Conservation (phyloP, 2,329 filamentous ascomycete genomes). For the Scedosporium dehoogii region DNA sequence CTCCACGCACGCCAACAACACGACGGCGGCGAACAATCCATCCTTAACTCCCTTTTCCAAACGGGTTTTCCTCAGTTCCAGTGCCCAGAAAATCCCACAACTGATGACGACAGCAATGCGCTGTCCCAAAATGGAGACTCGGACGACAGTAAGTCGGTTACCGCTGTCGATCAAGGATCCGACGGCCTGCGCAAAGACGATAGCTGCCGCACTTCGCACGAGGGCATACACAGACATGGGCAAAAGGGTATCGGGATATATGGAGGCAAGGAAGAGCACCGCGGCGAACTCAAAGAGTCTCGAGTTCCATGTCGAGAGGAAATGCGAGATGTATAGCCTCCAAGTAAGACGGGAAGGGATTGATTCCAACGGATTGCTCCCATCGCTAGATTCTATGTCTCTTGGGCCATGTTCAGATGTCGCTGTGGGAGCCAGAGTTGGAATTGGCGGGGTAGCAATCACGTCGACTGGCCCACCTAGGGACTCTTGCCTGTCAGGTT, state of each 20-base stretch:
- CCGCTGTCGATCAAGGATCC: slow-evolving; percentile 49
- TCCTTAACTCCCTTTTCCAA: slow-evolving; percentile 7
- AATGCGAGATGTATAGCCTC: slow-evolving; percentile 47
- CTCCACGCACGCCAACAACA: slow-evolving; percentile 55
- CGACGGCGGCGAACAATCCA: slow-evolving; percentile 24
- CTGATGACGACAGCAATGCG: slow-evolving; percentile 34
- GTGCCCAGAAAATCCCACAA: slow-evolving; percentile 33
- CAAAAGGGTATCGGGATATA: slow-evolving; percentile 49
- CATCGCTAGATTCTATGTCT: no score
- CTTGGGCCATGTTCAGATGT: no score
- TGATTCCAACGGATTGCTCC: not conserved
- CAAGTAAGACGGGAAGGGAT: slow-evolving; percentile 7
- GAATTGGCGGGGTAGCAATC: no score
- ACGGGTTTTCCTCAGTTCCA: slow-evolving; percentile 14
- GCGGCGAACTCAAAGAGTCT: slow-evolving; percentile 55
- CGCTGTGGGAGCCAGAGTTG: no score
- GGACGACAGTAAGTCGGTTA: slow-evolving; percentile 38
- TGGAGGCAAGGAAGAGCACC: slow-evolving; percentile 45
- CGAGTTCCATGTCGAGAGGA: slow-evolving; percentile 55
- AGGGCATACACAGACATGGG: slow-evolving; percentile 63
- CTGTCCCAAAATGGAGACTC: slow-evolving; percentile 36
- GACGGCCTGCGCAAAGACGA: slow-evolving; percentile 47
- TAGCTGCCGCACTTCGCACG: slow-evolving; percentile 44
- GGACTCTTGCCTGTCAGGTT: no score
- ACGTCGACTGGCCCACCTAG: no score